These are phyloP conservation scores for Mortierella hygrophila DNA, from an alignment of 192 early-diverging fungal genomes.

Conservation along the genomic window DNA sequence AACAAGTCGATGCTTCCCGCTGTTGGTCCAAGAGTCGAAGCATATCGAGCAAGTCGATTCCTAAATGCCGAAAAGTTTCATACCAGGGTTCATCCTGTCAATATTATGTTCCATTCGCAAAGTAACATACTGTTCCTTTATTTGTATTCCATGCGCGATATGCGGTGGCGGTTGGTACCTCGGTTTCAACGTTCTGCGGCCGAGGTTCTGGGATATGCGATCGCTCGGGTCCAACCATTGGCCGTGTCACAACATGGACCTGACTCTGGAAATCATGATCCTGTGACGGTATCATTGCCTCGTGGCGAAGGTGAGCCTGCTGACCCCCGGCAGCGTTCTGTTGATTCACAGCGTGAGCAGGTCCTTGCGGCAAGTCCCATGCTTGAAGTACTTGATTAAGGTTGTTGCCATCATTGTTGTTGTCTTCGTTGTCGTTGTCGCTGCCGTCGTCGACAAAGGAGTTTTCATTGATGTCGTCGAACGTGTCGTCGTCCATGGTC, in stretches of 20 bases:
- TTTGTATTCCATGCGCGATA: not conserved
- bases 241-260: constrained; percentile 12
- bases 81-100: not conserved
- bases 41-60: constrained; percentile 55
- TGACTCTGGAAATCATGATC: constrained; percentile 48
- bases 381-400: too few relatives aligned
- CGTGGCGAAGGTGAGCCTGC: not conserved
- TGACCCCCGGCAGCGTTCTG: not conserved
- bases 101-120: not conserved
- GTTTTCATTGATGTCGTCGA: constrained; percentile 15
- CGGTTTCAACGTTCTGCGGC: constrained; percentile 34
- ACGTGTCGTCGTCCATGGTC: constrained; percentile 22
- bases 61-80: not conserved
- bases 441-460: constrained; percentile 9
- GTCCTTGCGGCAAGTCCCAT: not conserved
- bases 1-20: constrained; percentile 41
- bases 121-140: not conserved
- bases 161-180: not conserved
- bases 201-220: constrained; percentile 29
- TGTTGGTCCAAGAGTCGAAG: constrained; percentile 56
- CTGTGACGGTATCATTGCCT: not conserved
- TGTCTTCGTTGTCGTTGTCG: constrained; percentile 4
- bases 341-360: not conserved
- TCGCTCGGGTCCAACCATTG: constrained; percentile 8
- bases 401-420: not conserved